Evolutionary conservation across 345 rosid species (phyloP).

Genomic region (Aquilaria sinensis): DNA sequence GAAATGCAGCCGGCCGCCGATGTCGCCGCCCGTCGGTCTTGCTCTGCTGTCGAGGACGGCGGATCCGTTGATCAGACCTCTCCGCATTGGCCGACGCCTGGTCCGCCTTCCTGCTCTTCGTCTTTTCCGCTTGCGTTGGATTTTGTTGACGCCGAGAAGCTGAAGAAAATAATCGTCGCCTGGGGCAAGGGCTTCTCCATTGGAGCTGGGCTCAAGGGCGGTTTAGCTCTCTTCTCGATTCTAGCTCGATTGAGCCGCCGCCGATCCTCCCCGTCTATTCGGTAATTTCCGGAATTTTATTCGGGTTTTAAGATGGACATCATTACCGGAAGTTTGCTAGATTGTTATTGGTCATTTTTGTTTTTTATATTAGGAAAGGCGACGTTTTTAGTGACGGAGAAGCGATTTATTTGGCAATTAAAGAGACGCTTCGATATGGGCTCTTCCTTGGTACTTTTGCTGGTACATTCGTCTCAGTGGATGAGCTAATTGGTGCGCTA

Average conservation of each 20-base stretch:
- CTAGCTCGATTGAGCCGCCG: slow-evolving; percentile 58
- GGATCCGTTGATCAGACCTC: slow-evolving; percentile 16
- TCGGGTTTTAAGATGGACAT: neutral
- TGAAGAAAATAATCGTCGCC: slow-evolving; percentile 50
- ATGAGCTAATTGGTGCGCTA: slow-evolving; percentile 58
- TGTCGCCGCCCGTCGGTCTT: no score
- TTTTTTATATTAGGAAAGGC: slow-evolving; percentile 33
- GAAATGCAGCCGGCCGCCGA: no score
- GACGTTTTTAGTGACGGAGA: slow-evolving; percentile 54
- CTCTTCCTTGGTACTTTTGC: slow-evolving; percentile 85
- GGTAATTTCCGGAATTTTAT: slow-evolving; percentile 19
- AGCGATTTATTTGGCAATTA: slow-evolving; percentile 54
- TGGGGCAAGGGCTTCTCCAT: slow-evolving; percentile 69
- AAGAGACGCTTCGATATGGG: slow-evolving; percentile 80
- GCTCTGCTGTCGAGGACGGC: no score
- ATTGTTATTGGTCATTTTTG: neutral
- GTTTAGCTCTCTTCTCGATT: slow-evolving; percentile 66
- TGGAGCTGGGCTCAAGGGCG: slow-evolving; percentile 92
- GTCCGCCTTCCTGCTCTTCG: slow-evolving; percentile 4
- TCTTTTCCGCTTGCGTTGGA: slow-evolving; percentile 16
- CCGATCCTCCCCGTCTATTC: slow-evolving; percentile 27
- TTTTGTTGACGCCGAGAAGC: slow-evolving; percentile 49
- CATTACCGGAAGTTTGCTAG: neutral
- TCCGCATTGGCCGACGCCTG: slow-evolving; percentile 28
- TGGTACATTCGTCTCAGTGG: slow-evolving; percentile 73